Evolutionary conservation across 495 filamentous ascomycete genomes (phyloP).

Genomic region (Massariosphaeria phaeospora): DNA sequence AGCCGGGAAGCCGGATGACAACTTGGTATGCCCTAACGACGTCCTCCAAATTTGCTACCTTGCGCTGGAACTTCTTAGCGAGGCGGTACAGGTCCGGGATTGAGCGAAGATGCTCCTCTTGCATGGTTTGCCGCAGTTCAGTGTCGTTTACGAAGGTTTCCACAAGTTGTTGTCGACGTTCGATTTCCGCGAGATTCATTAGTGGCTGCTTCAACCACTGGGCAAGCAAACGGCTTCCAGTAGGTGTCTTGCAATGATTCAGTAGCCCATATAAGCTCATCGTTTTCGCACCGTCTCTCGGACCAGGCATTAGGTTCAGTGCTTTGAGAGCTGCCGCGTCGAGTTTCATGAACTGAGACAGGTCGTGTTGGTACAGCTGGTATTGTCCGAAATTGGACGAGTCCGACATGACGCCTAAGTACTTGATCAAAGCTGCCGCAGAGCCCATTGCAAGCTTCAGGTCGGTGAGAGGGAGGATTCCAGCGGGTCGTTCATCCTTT

Average conservation of each 20-base stretch:
- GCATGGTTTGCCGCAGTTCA: constrained; percentile 91
- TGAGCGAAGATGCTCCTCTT: constrained; percentile 90
- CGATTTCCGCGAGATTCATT: constrained; percentile 86
- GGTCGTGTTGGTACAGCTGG: constrained; percentile 93
- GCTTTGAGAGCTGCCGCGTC: constrained; percentile 92
- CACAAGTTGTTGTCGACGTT: constrained; percentile 87
- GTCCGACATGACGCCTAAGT: constrained; percentile 86
- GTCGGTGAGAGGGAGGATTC: constrained; percentile 81
- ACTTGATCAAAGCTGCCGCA: constrained; percentile 89
- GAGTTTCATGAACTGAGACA: constrained; percentile 97
- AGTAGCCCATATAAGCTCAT: constrained; percentile 94
- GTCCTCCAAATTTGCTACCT: constrained; percentile 86
- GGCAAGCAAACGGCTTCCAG: constrained; percentile 81
- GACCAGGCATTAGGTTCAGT: constrained; percentile 94
- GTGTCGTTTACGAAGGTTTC: constrained; percentile 94
- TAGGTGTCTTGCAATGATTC: constrained; percentile 96
- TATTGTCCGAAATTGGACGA: constrained; percentile 94
- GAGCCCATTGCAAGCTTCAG: constrained; percentile 96
- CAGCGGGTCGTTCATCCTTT: constrained; percentile 74
- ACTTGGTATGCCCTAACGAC: constrained; percentile 95
- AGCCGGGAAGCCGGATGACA: constrained; percentile 81
- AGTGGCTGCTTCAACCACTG: constrained; percentile 98
- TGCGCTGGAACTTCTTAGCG: constrained; percentile 89
- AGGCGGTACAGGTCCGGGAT: constrained; percentile 94
- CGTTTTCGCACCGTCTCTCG: constrained; percentile 88